These are phyloP conservation scores for Fusarium sp. DNA, from an alignment of 2,329 filamentous ascomycete species.

Conservation along the genomic window DNA sequence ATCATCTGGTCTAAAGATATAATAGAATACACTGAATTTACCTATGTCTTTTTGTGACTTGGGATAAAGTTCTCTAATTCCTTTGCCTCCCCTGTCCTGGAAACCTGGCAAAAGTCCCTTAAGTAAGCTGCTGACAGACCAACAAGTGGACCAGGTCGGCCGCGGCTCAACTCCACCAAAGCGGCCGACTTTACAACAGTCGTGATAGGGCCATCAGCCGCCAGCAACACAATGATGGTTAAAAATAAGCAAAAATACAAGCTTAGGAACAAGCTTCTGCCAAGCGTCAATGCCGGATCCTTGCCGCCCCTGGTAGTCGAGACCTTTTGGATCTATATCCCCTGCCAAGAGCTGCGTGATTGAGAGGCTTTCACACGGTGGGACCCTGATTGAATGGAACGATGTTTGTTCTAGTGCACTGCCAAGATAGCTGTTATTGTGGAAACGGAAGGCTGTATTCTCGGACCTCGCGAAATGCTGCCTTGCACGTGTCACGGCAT, in stretches of 20 bases:
- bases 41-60: fast-evolving
- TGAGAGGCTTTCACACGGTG: too few species aligned
- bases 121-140: neutral
- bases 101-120: neutral
- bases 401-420: neutral
- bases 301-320: neutral
- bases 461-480: neutral
- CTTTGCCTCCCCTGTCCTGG: neutral
- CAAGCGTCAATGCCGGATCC: neutral
- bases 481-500: neutral
- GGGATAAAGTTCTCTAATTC: too few species aligned
- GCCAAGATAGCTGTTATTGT: fast-evolving
- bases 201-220: neutral
- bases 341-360: neutral
- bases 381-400: neutral
- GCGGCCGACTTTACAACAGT: neutral
- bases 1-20: fast-evolving
- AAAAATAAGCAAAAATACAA: neutral
- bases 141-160: neutral
- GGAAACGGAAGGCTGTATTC: neutral
- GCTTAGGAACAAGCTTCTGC: neutral
- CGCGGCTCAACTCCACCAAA: neutral
- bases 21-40: fast-evolving
- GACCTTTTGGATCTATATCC: neutral
- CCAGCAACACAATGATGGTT: neutral